These are phyloP conservation scores for Eucalyptus regnans DNA, from an alignment of 345 rosid species.

Conservation along the genomic window DNA sequence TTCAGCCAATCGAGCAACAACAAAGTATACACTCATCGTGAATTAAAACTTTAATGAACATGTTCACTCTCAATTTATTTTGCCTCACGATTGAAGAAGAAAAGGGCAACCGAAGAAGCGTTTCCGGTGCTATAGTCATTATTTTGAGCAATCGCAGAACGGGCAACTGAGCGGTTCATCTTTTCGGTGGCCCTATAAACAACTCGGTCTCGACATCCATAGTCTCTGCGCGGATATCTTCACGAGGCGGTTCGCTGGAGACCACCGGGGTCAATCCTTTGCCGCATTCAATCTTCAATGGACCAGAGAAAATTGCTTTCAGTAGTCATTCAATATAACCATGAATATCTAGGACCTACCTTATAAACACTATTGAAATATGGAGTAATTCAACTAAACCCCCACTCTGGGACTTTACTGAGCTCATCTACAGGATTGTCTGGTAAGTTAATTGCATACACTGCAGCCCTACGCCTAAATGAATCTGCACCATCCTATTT, in stretches of 20 bases:
- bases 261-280: neutral
- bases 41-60: neutral
- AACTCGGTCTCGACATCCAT: neutral
- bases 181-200: neutral
- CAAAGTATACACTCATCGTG: neutral
- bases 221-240: neutral
- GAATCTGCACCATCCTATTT: neutral
- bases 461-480: neutral
- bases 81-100: neutral
- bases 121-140: neutral
- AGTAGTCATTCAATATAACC: neutral
- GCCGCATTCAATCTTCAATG: neutral
- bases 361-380: neutral
- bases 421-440: neutral
- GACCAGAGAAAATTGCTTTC: neutral
- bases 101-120: neutral
- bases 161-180: neutral
- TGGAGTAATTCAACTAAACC: neutral
- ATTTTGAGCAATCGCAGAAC: neutral
- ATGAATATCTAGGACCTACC: neutral
- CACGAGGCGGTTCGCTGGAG: neutral
- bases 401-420: neutral
- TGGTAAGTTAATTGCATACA: neutral
- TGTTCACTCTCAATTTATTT: neutral
- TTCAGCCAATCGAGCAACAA: neutral